Evolutionary conservation across 202 grass and related monocot species (phyloP), one percentile per base, ranked within the genome.

Genomic region (Panicum hallii): DNA sequence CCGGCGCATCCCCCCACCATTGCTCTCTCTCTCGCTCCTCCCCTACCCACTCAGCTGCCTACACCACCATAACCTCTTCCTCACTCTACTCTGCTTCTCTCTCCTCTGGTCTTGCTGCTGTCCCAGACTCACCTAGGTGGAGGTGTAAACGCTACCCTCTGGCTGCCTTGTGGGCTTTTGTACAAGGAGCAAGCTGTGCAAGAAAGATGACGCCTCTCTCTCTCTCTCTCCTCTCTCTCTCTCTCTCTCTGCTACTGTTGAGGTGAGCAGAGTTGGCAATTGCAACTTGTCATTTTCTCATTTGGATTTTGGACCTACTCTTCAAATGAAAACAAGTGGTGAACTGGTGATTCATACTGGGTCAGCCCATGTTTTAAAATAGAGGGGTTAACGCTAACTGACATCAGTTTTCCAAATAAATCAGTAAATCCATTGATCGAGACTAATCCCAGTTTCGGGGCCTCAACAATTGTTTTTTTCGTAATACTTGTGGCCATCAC

Each of bases 101-200:
- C 82, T 81, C 17, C 73, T 85, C 52, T 42, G 12, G 4, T 2
- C 68, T 73, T 55, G 22, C 16, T 32, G 60, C 1, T 53, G 76
- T 61, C 44, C 81, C 68, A 45, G 67, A 45, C 67, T 69, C 65
- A 63, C 36, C 60, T 5, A 41, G 81, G 49, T 67, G 84, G 34
- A 79, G 88, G 84, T 79, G 76, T 80, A 84, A 87, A 77, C 75
- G 70, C 84, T 74, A 6, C 61, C 65, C 68, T 74, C 64, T 26
- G 63, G 13, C 74, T 78, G 78, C 72, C 79, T 86, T 88, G 48
- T 87, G 71, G 79, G 69, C 77, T 90, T 90, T 91, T 83, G 80
- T 84, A 80, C 84, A 84, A 41, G 69, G 34, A 74, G 48, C 43
- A 34, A 75, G 43, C 50, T 45, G 42, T 22, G 17, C 81, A 87